These are phyloP conservation scores for Alternaria solani DNA, from an alignment of 2,329 filamentous ascomycete species.

Conservation along the genomic window DNA sequence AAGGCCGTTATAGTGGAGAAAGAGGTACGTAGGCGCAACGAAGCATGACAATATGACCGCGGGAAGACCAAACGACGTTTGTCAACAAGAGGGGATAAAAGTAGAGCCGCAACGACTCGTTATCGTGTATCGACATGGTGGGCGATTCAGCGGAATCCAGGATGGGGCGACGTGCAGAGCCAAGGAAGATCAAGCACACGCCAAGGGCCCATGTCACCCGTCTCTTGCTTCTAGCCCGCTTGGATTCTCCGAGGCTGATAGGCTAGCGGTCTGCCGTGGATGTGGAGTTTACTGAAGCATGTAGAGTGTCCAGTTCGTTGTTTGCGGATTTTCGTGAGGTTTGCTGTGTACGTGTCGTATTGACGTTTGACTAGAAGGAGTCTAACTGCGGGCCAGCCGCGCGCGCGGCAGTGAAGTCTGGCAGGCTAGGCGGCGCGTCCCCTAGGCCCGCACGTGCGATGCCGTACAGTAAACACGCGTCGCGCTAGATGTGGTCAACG, in stretches of 20 bases:
- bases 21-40: not conserved
- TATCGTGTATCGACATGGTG: conserved; percentile 14
- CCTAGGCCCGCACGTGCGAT: conserved; percentile 3
- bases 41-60: not conserved
- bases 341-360: conserved; percentile 3
- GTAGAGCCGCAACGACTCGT: not conserved
- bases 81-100: not conserved
- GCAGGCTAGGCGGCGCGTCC: not conserved
- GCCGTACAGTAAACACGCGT: not conserved
- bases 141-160: not conserved
- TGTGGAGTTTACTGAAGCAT: conserved; percentile 2
- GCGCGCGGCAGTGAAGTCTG: conserved; percentile 1
- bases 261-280: conserved; percentile 1
- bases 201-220: conserved; percentile 6
- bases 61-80: not conserved
- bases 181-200: conserved; percentile 12
- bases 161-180: conserved; percentile 3
- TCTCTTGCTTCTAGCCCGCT: conserved; percentile 2
- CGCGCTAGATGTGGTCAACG: not conserved
- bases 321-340: not conserved
- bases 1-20: not conserved
- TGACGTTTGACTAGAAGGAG: not conserved
- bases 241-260: conserved; percentile 2
- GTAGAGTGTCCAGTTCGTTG: not conserved
- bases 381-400: not conserved